phyloP scores from a whole-genome alignment of 768 basidiomycete genomes.

The Hygrophorus pudorinus region DNA sequence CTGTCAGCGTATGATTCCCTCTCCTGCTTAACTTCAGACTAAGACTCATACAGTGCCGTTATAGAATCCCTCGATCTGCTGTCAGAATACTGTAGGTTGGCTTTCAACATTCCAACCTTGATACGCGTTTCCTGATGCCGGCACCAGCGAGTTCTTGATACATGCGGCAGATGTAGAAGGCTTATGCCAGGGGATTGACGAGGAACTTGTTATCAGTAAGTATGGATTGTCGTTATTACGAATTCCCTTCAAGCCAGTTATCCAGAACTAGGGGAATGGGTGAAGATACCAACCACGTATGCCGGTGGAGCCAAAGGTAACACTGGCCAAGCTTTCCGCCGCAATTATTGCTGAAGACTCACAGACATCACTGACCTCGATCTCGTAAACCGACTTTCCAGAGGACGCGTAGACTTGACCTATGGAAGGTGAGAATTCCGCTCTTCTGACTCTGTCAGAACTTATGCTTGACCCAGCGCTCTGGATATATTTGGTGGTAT shows the following conservation, averaged over 20 bases:
- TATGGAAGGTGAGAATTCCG: conserved; percentile 54
- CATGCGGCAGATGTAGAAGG: conserved; percentile 99
- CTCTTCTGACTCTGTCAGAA: not conserved
- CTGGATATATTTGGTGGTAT: conserved; percentile 66
- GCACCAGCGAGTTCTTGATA: conserved; percentile 78
- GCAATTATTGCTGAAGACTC: conserved; percentile 1
- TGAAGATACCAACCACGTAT: conserved; percentile 85
- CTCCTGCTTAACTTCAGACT: not conserved
- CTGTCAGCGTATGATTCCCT: conserved; percentile 44
- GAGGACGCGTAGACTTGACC: conserved; percentile 79
- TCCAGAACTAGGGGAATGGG: conserved; percentile 86
- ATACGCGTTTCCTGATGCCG: conserved; percentile 3
- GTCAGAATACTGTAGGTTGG: conserved; percentile 74
- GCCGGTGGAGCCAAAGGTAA: conserved; percentile 91
- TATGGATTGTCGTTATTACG: conserved; percentile 4
- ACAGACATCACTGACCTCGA: conserved; percentile 73
- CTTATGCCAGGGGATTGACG: conserved; percentile 91
- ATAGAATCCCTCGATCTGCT: conserved; percentile 71
- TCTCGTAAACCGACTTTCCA: conserved; percentile 69
- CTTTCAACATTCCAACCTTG: not conserved
- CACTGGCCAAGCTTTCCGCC: not conserved
- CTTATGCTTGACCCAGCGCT: conserved; percentile 20
- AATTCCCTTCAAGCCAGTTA: conserved; percentile 7
- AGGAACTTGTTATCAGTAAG: conserved; percentile 73
- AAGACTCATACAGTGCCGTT: not conserved